phyloP scores from a whole-genome alignment of 2,329 filamentous ascomycete species.

The Cladosporium sp. region DNA sequence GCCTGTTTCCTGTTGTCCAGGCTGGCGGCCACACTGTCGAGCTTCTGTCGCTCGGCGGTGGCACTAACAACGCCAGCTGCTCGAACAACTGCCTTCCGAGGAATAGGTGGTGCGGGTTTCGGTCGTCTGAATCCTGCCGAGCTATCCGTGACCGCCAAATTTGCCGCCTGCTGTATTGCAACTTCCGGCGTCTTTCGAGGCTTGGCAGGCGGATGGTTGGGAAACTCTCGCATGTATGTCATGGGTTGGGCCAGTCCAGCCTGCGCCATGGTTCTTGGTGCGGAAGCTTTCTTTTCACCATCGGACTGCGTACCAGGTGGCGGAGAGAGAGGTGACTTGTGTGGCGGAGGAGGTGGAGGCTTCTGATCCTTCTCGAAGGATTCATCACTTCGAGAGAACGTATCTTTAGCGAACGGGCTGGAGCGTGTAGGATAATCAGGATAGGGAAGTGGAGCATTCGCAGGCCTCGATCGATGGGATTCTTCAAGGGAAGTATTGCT shows the following conservation, averaged over 20 bases:
- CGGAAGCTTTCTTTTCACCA: background rate
- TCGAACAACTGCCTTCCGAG: conserved; percentile 33
- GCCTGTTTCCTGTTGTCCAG: conserved; percentile 16
- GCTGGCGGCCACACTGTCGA: conserved; percentile 21
- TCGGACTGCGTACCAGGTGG: background rate
- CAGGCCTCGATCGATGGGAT: conserved; percentile 11
- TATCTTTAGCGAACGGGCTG: conserved; percentile 22
- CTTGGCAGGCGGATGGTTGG: conserved; percentile 33
- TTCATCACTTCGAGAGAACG: conserved; percentile 26
- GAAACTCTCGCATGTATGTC: conserved; percentile 49
- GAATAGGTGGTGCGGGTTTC: conserved; percentile 25
- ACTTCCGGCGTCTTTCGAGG: conserved; percentile 24
- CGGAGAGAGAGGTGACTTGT: conserved; percentile 14
- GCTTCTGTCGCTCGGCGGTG: conserved; percentile 28
- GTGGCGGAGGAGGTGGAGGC: conserved; percentile 25
- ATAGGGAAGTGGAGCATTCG: conserved; percentile 24
- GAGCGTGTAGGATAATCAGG: conserved; percentile 26
- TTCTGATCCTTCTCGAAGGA: conserved; percentile 24
- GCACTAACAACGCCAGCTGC: conserved; percentile 31
- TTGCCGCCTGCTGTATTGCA: conserved; percentile 12
- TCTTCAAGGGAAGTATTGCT: conserved; percentile 20
- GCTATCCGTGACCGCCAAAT: conserved; percentile 10
- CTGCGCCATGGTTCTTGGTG: conserved; percentile 17
- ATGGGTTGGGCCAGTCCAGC: conserved; percentile 21
- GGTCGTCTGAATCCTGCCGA: conserved; percentile 16